Base-by-base conservation (phyloP, 768 basidiomycete species). In the Multifurca ochricompacta region DNA sequence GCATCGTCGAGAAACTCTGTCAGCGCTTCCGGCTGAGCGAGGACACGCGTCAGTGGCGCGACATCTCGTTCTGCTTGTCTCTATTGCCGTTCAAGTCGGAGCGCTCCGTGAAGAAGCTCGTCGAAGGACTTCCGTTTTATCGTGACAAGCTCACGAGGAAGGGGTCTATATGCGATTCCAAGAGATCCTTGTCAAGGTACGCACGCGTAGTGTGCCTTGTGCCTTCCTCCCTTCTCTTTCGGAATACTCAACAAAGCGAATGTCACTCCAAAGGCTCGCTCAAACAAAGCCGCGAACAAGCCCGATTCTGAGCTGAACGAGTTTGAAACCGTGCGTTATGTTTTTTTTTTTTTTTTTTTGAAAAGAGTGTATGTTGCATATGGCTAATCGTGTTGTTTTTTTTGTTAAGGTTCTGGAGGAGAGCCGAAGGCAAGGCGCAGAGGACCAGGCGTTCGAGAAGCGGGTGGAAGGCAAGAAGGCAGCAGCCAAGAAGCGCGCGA, bases 41-140 rank as follows among this genome's bases (percentile, higher is more conserved):
- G 37, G 91, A 94, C 28, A 80, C 90, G 14, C 80, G 95, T 5
- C 96, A 98, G 66, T 99, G 96, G 96, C 81, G 92, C 21, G 95
- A 99, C 64, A 92, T 99, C 54, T 91, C 94, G 1, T 98, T 85
- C 70, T 99, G 95, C 66, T 73, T 99, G 3, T 93, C 95, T 0
- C 71, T 97, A 2, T 77, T 98, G 14, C 95, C 93, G 0, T 99
- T 90, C 87, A 97, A 97, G 67, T 94, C 92, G 1, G 96, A 99
- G 61, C 80, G 88, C 30, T 95, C 93, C 0, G 82, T 97, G 63
- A 97, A 96, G 79, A 96, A 94, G 67, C 80, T 98, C 56, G 88
- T 92, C 62, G 95, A 98, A 60, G 93, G 82, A 1, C 68, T 99
- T 23, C 90, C 85, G 42, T 87, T 84, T 70, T 99, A 99, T 64